These are phyloP conservation scores for Microthlaspi erraticum DNA, from an alignment of 345 rosid genomes.

Conservation along the genomic window DNA sequence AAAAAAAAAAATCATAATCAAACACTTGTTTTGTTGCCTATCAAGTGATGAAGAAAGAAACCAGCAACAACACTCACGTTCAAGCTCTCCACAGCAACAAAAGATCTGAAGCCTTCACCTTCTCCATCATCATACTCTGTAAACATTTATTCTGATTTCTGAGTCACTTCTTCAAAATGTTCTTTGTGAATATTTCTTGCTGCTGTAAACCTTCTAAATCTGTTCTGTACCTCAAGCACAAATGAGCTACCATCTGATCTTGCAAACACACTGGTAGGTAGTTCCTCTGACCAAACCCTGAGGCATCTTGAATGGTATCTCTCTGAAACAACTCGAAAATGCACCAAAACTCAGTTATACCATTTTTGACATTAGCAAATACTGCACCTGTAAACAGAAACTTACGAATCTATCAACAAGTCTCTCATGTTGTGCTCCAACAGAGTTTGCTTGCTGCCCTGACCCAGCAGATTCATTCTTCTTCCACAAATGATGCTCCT, in stretches of 20 bases:
- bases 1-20: too few species aligned
- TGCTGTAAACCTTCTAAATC: slow-evolving; percentile 91
- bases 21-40: slow-evolving; percentile 48
- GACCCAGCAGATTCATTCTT: too few species aligned
- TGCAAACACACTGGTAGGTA: slow-evolving; percentile 71
- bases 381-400: too few species aligned
- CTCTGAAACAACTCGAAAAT: slow-evolving; percentile 57
- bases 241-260: slow-evolving; percentile 95
- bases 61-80: slow-evolving; percentile 98
- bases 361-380: too few species aligned
- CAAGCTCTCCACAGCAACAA: slow-evolving; percentile 96
- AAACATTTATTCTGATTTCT: too few species aligned
- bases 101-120: slow-evolving; percentile 57
- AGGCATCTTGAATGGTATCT: slow-evolving; percentile 80
- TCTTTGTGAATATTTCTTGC: too few species aligned
- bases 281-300: slow-evolving; percentile 81
- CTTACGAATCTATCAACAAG: too few species aligned
- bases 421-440: too few species aligned
- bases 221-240: slow-evolving; percentile 79
- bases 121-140: slow-evolving; percentile 51
- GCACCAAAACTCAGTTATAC: slow-evolving; percentile 7
- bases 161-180: too few species aligned
- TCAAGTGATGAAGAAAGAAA: slow-evolving; percentile 87
- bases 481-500: too few species aligned
- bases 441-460: too few species aligned